Base-by-base conservation (phyloP, 2,329 filamentous ascomycete species). In the Colletotrichum filicis region DNA sequence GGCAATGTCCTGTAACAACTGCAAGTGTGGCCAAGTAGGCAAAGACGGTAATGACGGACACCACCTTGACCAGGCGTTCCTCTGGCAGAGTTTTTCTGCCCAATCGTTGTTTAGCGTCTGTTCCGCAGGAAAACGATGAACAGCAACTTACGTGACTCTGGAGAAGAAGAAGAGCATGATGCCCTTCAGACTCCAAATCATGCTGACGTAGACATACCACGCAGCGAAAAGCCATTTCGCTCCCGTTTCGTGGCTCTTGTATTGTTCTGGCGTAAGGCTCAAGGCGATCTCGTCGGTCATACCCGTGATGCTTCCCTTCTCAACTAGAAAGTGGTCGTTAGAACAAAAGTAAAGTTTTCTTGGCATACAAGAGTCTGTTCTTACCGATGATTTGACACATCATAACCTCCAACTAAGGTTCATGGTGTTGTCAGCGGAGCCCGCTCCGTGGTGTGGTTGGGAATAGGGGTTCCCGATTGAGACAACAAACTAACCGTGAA, bases 361-460 rank as follows among this genome's bases (percentile, higher is more conserved):
- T 42, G 37, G 37, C 37, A 42, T 12, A n/a, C 8, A 9, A 6
- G 19, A 22, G 22, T 1, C 1, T 5, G 5, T 5, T 19, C 19
- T 57, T 68, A 72, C 69, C 65, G 28, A 72, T 72, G 37, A 72
- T 72, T 7, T 72, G 69, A 24, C 69, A 72, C 69, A 72, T 68
- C 69, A 72, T 72, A 14, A 72, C 69, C 35, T 72, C 69, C 16
- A 72, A 59, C 65, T 72, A 42, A 19, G 19, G 22, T 22, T 32
- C 42, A n/a, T 49, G 7, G 12, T 11, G 16, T 24, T n/a, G 62
- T 68, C 24, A 63, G 69, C 63, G n/a, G 24, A 60, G 19, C 7
- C 16, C 8, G 8, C 24, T 22, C n/a, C 32, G 30, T 24, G 4
- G 57, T 11, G 52, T 24, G 14, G 11, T 12, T 7, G 5, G 5